These are phyloP conservation scores for Niveomyces coronatus DNA, from an alignment of 2,329 filamentous ascomycete species.

Conservation along the genomic window DNA sequence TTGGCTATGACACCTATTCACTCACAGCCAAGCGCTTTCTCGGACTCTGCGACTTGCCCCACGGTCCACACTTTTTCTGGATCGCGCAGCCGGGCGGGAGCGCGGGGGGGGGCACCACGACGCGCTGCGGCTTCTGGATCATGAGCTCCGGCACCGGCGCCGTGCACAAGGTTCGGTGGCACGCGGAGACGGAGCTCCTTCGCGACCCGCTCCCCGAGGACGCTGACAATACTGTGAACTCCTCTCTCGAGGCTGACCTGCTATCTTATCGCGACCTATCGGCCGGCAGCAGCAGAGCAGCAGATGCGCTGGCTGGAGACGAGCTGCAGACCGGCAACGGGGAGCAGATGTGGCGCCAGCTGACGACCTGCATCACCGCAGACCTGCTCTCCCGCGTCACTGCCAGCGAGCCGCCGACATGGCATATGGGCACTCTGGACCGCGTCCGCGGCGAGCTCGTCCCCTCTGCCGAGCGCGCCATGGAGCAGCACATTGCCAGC, in stretches of 20 bases:
- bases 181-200: conserved; percentile 44
- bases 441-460: conserved; percentile 33
- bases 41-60: conserved; percentile 44
- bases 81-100: conserved; percentile 37
- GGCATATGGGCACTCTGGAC: conserved; percentile 45
- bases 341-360: conserved; percentile 37
- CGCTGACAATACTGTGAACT: conserved; percentile 29
- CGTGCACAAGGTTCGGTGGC: conserved; percentile 43
- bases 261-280: conserved; percentile 33
- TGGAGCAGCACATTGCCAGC: conserved; percentile 28
- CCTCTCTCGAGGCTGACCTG: conserved; percentile 31
- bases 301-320: conserved; percentile 13
- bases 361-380: conserved; percentile 39
- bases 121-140: conserved; percentile 50
- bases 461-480: conserved; percentile 28
- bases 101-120: too few relatives aligned
- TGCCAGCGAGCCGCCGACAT: conserved; percentile 32
- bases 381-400: conserved; percentile 37
- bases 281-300: conserved; percentile 11
- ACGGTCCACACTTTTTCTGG: conserved; percentile 51
- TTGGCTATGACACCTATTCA: conserved; percentile 43
- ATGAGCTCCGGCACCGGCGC: conserved; percentile 24
- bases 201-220: conserved; percentile 37
- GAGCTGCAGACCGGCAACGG: conserved; percentile 15
- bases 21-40: conserved; percentile 37